Evolutionary conservation across 2,329 filamentous ascomycete species (phyloP), one percentile per base, ranked within the genome.

Genomic region (Pestalotiopsis sp.): DNA sequence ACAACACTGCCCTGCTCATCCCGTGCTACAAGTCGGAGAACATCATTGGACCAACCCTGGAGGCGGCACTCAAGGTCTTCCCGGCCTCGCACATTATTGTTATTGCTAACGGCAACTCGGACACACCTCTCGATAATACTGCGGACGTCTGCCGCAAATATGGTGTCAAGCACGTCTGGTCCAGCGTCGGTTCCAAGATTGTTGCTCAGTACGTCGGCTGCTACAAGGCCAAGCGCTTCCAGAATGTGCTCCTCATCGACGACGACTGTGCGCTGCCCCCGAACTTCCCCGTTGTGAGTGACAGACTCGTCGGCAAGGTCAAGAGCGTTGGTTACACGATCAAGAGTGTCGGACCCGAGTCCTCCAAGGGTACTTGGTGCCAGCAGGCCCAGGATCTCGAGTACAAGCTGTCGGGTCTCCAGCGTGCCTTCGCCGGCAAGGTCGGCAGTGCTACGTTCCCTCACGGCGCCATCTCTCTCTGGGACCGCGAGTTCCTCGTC

Each of bases 351-450:
- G 81, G 81, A 2, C 75, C 80, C 0, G 72, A 79, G 13, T 75
- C 75, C 0, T 74, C 76, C 12, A 78, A 75, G 52, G 81, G 77
- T 6, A 81, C 79, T 5, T 79, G 74, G 66, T 81, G 80, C 36
- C 81, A 83, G 64, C 83, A 84, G 68, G 83, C 83, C 0, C 84
- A 86, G 68, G 84, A 86, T 72, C 74, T 86, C n/a, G 84, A 86
- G 70, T 86, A 86, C 74, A 86, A 86, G 70, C 76, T 86, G 65
- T 82, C 81, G 14, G 84, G 84, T 4, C 75, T 86, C 2, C 80
- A 82, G 65, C 79, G 83, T 36, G 77, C 78, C 31, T 81, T 85
- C 59, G 80, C 81, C 4, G 83, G 83, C 11, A 80, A 77, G 57
- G 69, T 83, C 39, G 84, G 84, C 25, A 83, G 80, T 65, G 81